Base-by-base conservation (phyloP, 2,329 filamentous ascomycete species). In the Raffaelea arxii region DNA sequence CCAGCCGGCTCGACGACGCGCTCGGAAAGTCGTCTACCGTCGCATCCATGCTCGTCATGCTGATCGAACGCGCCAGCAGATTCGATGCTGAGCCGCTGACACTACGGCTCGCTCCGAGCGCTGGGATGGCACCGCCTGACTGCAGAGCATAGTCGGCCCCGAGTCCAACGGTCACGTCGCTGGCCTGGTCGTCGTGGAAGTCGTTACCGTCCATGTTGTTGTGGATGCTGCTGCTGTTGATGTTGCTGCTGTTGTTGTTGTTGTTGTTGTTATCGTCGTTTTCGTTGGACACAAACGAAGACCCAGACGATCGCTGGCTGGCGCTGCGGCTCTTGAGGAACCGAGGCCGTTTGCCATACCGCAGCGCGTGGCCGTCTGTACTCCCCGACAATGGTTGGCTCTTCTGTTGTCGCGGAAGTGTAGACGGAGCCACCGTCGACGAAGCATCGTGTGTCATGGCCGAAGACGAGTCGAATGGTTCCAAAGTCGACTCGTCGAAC, bases 41-140 rank as follows among this genome's bases (percentile, higher is more conserved):
- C 5, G 89, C 95, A 2, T 81, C 84, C 67, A 95, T 88, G 61
- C 91, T 96, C 21, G 89, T 89, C 49, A 96, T 75, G 65, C 90
- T 96, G 51, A 90, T 82, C 11, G 89, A 78, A 22, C 91, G 76
- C 19, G 83, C 81, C 46, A 94, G 69, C 3, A n/a, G n/a, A n/a
- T n/a, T n/a, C n/a, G n/a, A n/a, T n/a, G n/a, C n/a, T n/a, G n/a
- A n/a, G n/a, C n/a, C n/a, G n/a, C n/a, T n/a, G 7, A 36, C 14
- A n/a, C 6, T 36, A 16, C 32, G 32, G 32, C 32, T 16, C 32
- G 16, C 19, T n/a, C 19, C 32, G 14, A 36, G 58, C 1, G 71
- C 69, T 2, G 86, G 80, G 4, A 78, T 70, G 12, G 86, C 84
- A 23, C 88, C 86, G 18, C 86, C 88, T 2, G 86, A 86, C 57